Conservation (phyloP, 768 basidiomycete species). For the Arthromyces matolae region DNA sequence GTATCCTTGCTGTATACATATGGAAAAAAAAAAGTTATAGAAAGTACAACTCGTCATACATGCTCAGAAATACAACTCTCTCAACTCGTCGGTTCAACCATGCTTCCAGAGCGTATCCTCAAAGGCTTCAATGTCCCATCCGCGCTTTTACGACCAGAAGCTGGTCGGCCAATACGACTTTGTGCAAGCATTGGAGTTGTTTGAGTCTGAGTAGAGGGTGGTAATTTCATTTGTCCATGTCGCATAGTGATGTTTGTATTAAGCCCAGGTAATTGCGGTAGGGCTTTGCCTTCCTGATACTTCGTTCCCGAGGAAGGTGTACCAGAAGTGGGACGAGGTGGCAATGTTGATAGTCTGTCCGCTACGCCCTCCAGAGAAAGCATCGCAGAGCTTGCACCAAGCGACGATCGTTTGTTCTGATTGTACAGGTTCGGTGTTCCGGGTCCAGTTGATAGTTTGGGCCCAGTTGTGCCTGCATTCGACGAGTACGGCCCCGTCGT, state of each 20-base stretch:
- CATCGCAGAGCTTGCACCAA: slow-evolving; percentile 45
- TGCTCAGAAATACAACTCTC: slow-evolving; percentile 2
- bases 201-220: slow-evolving; percentile 32
- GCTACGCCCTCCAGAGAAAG: slow-evolving; percentile 27
- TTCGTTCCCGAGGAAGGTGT: slow-evolving; percentile 28
- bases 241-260: slow-evolving; percentile 48
- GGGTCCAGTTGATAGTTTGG: slow-evolving; percentile 62
- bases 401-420: slow-evolving; percentile 57
- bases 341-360: slow-evolving; percentile 33
- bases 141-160: slow-evolving; percentile 28
- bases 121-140: slow-evolving; percentile 18
- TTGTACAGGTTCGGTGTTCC: slow-evolving; percentile 35
- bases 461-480: slow-evolving; percentile 35
- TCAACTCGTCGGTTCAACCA: slow-evolving; percentile 6
- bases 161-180: slow-evolving; percentile 47
- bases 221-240: slow-evolving; percentile 33
- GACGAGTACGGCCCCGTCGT: slow-evolving; percentile 44
- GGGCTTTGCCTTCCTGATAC: slow-evolving; percentile 32
- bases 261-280: slow-evolving; percentile 39
- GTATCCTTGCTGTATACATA: too few species aligned
- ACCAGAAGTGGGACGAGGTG: slow-evolving; percentile 28
- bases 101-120: slow-evolving; percentile 18
- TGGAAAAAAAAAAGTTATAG: too few species aligned
- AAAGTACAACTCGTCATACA: slow-evolving; percentile 7
- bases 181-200: slow-evolving; percentile 36